Conservation (phyloP, 352 stramenopile genomes). For the Phytophthora ohioensis region DNA sequence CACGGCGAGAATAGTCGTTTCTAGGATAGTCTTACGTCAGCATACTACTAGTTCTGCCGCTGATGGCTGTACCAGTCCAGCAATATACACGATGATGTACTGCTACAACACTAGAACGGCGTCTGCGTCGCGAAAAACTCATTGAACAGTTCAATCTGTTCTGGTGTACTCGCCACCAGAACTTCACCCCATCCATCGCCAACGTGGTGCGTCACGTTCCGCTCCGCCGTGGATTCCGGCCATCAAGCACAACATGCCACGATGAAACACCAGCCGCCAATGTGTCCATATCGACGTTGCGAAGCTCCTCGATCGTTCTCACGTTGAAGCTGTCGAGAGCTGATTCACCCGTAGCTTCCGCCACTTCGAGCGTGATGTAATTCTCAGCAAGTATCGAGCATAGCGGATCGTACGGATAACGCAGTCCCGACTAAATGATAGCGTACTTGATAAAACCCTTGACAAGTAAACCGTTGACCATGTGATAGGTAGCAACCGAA, state of each 20-base stretch:
- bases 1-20: neutral
- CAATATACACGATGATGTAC: too few relatives aligned
- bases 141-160: neutral
- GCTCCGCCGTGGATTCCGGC: neutral
- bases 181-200: neutral
- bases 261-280: neutral
- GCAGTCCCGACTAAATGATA: neutral
- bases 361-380: neutral
- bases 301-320: neutral
- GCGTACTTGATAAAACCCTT: neutral
- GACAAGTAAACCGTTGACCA: neutral
- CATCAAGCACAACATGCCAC: neutral
- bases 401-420: neutral
- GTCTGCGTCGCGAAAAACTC: slow-evolving; percentile 1
- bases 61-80: neutral
- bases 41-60: neutral
- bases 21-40: neutral
- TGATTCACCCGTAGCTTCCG: neutral
- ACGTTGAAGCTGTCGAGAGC: neutral
- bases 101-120: neutral
- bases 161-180: neutral
- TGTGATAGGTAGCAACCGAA: neutral
- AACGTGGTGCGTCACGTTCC: neutral
- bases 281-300: neutral
- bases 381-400: neutral